Conservation (phyloP, 139 green algal genomes). For the Micromonas pusilla region DNA sequence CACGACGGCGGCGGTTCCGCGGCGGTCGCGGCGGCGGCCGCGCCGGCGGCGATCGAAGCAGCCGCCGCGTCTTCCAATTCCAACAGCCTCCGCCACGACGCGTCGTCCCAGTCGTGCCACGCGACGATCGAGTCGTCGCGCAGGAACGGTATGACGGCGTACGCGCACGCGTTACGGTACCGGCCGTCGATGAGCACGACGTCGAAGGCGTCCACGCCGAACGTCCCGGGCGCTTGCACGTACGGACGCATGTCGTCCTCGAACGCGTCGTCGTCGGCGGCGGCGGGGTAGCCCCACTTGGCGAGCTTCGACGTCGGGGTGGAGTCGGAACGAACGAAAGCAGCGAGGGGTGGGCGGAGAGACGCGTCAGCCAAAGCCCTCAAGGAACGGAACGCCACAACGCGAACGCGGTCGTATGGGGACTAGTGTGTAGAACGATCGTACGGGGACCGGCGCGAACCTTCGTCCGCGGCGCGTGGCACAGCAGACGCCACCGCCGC, state of each 20-base stretch:
- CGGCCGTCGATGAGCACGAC: not conserved
- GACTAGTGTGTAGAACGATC: too few relatives aligned
- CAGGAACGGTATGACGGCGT: not conserved
- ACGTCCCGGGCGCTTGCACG: not conserved
- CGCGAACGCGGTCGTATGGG: too few relatives aligned
- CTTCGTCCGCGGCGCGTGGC: too few relatives aligned
- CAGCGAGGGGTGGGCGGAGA: too few relatives aligned
- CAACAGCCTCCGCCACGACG: not conserved
- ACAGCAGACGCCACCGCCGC: not conserved
- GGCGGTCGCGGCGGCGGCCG: too few relatives aligned
- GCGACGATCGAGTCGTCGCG: not conserved
- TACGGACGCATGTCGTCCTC: not conserved
- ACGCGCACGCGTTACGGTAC: not conserved
- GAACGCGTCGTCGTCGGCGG: not conserved
- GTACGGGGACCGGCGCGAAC: too few relatives aligned
- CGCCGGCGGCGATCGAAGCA: too few relatives aligned
- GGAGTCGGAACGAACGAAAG: too few relatives aligned
- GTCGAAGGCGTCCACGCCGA: not conserved
- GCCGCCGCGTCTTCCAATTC: too few relatives aligned
- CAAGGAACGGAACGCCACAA: too few relatives aligned
- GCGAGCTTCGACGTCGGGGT: not conserved
- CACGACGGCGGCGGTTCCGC: not conserved
- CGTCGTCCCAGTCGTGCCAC: not conserved
- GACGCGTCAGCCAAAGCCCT: too few relatives aligned
- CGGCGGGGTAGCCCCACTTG: too few relatives aligned